phyloP scores from a whole-genome alignment of 2,329 filamentous ascomycete species.

The Botrytis sinoallii region DNA sequence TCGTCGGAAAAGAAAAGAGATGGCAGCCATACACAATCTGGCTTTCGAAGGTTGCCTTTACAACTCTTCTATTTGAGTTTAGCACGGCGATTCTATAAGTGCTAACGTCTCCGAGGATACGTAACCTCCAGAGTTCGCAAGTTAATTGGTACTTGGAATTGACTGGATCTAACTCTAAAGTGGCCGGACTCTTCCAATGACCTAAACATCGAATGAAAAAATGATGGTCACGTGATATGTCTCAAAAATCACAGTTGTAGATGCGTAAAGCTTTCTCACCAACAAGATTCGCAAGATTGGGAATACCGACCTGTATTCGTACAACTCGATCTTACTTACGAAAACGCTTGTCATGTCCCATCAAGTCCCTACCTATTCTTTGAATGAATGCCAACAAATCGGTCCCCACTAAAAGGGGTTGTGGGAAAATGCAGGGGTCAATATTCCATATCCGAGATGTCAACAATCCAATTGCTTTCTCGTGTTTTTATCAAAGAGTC shows the following conservation, averaged over 20 bases:
- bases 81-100: not conserved
- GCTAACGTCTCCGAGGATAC: not conserved
- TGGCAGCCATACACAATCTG: not conserved
- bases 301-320: not conserved
- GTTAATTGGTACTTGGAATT: not conserved
- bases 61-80: not conserved
- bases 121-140: not conserved
- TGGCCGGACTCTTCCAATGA: not conserved
- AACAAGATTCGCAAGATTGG: not conserved
- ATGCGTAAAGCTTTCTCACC: not conserved
- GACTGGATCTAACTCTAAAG: not conserved
- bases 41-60: not conserved
- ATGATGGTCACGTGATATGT: not conserved
- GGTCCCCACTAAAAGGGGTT: conserved; percentile 1
- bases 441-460: conserved; percentile 8
- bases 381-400: not conserved
- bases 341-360: not conserved
- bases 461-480: conserved; percentile 9
- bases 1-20: not conserved
- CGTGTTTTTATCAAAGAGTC: not conserved
- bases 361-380: not conserved
- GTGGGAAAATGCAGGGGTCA: conserved; percentile 7
- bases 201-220: not conserved
- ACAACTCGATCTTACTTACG: not conserved
- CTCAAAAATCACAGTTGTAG: not conserved